Percentiles rank a stretch among this genome's conserved stretches.
Evolutionary conservation across 2,329 filamentous ascomycete species (phyloP).

Genomic region (Aspergillus sp.): DNA sequence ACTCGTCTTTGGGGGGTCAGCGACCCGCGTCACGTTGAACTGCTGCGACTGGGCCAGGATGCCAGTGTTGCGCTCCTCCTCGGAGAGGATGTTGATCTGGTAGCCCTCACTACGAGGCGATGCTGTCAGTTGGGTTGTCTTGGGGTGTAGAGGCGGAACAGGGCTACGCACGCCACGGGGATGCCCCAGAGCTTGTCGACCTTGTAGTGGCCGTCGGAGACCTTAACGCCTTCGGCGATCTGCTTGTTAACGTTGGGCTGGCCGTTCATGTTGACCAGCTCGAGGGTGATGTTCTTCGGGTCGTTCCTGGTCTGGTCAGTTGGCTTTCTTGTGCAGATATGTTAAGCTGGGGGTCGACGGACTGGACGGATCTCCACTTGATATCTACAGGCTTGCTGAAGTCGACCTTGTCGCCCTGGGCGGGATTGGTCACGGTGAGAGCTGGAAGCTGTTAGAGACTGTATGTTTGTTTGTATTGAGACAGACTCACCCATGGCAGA

Average conservation of each 20-base stretch:
- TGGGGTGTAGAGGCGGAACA: neutral
- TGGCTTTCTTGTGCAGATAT: neutral
- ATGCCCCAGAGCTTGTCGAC: constrained; percentile 29
- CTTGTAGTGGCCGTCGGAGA: constrained; percentile 33
- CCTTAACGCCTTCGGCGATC: constrained; percentile 36
- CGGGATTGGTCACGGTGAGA: constrained; percentile 34
- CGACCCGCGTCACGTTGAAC: constrained; percentile 22
- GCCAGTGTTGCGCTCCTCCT: constrained; percentile 30
- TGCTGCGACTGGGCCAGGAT: constrained; percentile 42
- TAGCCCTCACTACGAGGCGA: constrained; percentile 29
- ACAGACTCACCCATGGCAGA: constrained; percentile 26
- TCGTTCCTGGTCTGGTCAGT: constrained; percentile 34
- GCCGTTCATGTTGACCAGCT: constrained; percentile 40
- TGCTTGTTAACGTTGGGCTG: constrained; percentile 27
- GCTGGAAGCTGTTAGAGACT: constrained; percentile 14
- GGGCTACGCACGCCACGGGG: constrained; percentile 21
- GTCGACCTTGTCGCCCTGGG: constrained; percentile 31
- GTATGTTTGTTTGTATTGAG: neutral
- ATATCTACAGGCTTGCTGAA: constrained; percentile 37
- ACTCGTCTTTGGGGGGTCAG: constrained; percentile 16
- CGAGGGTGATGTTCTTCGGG: constrained; percentile 38
- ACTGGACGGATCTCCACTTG: constrained; percentile 39
- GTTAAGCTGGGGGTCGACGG: constrained; percentile 1
- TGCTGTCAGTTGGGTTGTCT: constrained; percentile 1
- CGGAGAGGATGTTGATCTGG: constrained; percentile 43